Percentiles rank a stretch among this genome's conserved stretches.
Evolutionary conservation across 371 early-diverging fungal genomes (phyloP).

Genomic region (Entomophthora muscae): DNA sequence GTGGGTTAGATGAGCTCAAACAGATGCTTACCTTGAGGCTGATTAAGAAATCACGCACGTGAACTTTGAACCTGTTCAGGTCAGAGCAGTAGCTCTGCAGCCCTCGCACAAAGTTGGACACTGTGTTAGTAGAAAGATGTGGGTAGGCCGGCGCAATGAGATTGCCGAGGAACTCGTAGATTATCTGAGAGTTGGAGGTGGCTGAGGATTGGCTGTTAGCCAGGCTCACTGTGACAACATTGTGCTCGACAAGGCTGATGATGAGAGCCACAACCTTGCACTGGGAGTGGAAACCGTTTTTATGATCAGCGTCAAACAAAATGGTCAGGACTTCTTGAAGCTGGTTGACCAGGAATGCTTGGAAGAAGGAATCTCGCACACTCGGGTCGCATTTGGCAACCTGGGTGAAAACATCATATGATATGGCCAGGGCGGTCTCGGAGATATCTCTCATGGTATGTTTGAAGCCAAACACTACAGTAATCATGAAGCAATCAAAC

Average conservation of each 20-base stretch:
- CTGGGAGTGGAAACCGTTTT: constrained; percentile 93
- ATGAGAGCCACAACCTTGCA: constrained; percentile 73
- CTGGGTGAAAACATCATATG: constrained; percentile 70
- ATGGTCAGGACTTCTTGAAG: constrained; percentile 93
- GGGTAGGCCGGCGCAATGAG: constrained; percentile 80
- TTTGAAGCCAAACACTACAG: constrained; percentile 39
- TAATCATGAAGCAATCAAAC: background rate
- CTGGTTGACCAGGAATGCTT: constrained; percentile 67
- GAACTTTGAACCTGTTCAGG: constrained; percentile 63
- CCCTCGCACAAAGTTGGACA: constrained; percentile 52
- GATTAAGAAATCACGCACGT: constrained; percentile 92
- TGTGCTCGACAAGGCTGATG: constrained; percentile 65
- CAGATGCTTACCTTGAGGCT: constrained; percentile 50
- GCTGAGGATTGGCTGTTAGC: constrained; percentile 49
- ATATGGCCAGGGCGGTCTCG: constrained; percentile 73
- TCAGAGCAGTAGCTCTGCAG: constrained; percentile 67
- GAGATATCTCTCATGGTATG: constrained; percentile 96
- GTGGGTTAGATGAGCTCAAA: constrained; percentile 13
- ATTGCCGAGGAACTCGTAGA: constrained; percentile 62
- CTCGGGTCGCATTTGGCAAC: constrained; percentile 43
- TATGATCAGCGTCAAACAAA: constrained; percentile 90
- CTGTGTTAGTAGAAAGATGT: constrained; percentile 21
- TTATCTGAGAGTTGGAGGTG: constrained; percentile 55
- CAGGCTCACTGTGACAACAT: constrained; percentile 64
- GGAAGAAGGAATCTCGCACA: constrained; percentile 78